These are phyloP conservation scores for Nemania sp. DNA, from an alignment of 2,329 filamentous ascomycete species.

Conservation along the genomic window DNA sequence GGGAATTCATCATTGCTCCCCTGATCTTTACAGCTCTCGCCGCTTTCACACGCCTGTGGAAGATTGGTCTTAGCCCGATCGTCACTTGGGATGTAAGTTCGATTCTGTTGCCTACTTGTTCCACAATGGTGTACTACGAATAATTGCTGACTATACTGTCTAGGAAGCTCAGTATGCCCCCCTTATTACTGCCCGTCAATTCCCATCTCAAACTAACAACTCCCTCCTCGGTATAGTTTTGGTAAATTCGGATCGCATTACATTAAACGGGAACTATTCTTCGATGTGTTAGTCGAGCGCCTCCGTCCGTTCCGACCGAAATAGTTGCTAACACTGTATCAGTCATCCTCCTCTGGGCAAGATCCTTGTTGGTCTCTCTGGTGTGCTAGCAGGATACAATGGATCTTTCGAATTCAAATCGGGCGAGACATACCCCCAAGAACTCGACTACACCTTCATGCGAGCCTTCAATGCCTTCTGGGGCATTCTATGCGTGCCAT, in stretches of 20 bases:
- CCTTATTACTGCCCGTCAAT: constrained; percentile 20
- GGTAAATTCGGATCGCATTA: constrained; percentile 99
- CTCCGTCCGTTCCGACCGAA: constrained; percentile 28
- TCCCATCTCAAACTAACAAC: constrained; percentile 45
- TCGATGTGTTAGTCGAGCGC: constrained; percentile 70
- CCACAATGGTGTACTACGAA: not conserved
- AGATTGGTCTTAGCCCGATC: constrained; percentile 75
- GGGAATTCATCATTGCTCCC: constrained; percentile 72
- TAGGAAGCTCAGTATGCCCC: constrained; percentile 69
- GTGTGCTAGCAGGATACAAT: constrained; percentile 97
- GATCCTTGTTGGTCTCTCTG: constrained; percentile 96
- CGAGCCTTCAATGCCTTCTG: constrained; percentile 96
- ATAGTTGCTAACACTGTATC: constrained; percentile 38
- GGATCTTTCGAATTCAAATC: constrained; percentile 99
- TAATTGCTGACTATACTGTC: constrained; percentile 36
- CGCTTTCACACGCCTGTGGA: constrained; percentile 75
- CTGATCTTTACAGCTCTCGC: constrained; percentile 71
- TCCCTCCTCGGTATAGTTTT: constrained; percentile 67
- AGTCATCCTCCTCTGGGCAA: constrained; percentile 90
- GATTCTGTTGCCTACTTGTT: not conserved
- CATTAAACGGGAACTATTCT: constrained; percentile 99
- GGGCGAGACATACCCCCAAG: constrained; percentile 91
- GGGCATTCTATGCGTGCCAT: constrained; percentile 88
- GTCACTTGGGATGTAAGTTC: constrained; percentile 70
- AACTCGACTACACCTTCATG: constrained; percentile 99